Evolutionary conservation across 208 protist species (phyloP), one percentile per base, ranked within the genome.

Genomic region (Acanthamoeba polyphaga): DNA sequence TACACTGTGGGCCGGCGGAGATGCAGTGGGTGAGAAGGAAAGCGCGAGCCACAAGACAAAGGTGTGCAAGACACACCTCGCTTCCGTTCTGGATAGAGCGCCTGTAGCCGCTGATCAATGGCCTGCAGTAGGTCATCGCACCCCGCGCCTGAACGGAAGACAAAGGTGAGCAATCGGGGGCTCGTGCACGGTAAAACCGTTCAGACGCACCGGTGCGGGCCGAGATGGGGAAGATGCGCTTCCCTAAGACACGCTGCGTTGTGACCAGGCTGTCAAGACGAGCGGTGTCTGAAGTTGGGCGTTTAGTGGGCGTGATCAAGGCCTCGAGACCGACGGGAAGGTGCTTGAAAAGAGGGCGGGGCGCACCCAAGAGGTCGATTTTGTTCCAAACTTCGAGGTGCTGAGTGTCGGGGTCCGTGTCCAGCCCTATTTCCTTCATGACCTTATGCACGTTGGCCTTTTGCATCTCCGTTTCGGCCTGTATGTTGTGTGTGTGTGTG

Each of bases 311-410:
- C 15, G 60, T 22, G 60, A 24, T n/a, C 60, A 8, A n/a, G 22
- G 66, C 24, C 38, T 74, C 12, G 66, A 72, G 66, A 29, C 32
- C 22, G 66, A 38, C 66, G 66, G 22, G 29, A 22, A 72, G 66
- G 15, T 66, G 19, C 15, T 9, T 66, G 60, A 66, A 43, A 43
- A 29, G 27, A 68, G 62, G 22, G 15, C 8, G 13, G 19, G 46
- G 10, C 78, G 51, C 64, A 92, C 64, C 87, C 87, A 92, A 29
- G n/a, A 92, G 64, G 38, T 92, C 87, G 24, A 92, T 58, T 60
- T 92, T 92, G 62, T 92, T 92, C 87, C 87, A 92, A 0, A 92
- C 87, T 38, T 92, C 87, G 27, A 92, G 13, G 53, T 88, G 53
- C 15, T 27, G 49, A 1, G 34, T 55, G n/a, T 88, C 34, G 10